phyloP scores from a whole-genome alignment of 148 eudicot genomes.

The Dysphania ambrosioides region DNA sequence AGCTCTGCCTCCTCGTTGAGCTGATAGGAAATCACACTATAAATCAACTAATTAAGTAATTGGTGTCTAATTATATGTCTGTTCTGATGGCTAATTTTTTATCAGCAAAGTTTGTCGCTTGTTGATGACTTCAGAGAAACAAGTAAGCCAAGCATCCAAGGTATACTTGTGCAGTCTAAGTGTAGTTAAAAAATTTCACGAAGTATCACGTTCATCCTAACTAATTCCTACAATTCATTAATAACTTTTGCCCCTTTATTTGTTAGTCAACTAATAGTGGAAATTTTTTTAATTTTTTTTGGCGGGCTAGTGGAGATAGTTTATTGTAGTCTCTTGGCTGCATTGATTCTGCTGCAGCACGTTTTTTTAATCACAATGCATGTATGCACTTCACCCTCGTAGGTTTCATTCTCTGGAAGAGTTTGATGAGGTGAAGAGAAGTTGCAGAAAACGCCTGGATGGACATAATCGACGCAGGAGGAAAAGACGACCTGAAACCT shows the following conservation, averaged over 20 bases:
- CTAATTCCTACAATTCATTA: neutral
- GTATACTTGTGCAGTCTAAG: neutral
- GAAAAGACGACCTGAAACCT: constrained; percentile 41
- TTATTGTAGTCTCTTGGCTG: neutral
- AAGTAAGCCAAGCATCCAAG: constrained; percentile 9
- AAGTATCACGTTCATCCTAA: constrained; percentile 9
- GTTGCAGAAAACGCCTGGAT: constrained; percentile 57
- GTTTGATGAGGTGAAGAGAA: constrained; percentile 52
- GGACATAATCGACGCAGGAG: constrained; percentile 58
- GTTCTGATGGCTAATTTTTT: neutral
- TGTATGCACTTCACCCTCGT: neutral
- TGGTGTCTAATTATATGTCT: neutral
- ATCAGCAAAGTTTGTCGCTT: neutral
- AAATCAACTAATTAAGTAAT: neutral
- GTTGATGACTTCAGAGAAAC: neutral
- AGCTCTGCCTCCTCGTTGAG: neutral
- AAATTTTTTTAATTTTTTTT: too few species aligned
- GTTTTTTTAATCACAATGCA: neutral
- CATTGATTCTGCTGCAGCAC: neutral
- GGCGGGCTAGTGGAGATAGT: too few species aligned
- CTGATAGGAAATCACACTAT: neutral
- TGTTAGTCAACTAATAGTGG: neutral
- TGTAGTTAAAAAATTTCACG: neutral
- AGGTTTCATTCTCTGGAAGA: constrained; percentile 53
- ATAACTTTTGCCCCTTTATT: neutral